Percentiles rank a stretch among this genome's conserved stretches.
Conservation (phyloP, 2,329 filamentous ascomycete genomes). For the Zymoseptoria ardabiliae region DNA sequence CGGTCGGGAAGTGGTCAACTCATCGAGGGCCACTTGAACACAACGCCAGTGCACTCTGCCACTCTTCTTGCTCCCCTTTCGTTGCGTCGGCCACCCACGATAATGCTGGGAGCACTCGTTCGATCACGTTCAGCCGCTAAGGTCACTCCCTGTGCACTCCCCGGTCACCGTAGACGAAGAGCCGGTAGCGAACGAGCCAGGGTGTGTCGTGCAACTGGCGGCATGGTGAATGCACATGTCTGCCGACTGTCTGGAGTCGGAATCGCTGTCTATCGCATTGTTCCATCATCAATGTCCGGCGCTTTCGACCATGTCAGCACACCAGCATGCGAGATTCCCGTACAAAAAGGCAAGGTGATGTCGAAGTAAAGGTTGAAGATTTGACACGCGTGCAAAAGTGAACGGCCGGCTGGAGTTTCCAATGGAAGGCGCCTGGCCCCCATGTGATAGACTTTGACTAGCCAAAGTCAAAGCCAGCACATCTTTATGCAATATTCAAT, state of each 20-base stretch:
- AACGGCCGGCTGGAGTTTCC: not conserved
- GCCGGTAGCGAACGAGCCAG: slow-evolving; percentile 18
- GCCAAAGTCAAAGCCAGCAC: not conserved
- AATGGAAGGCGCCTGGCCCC: not conserved
- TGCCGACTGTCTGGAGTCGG: not conserved
- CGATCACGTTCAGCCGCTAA: not conserved
- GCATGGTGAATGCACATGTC: not conserved
- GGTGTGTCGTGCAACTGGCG: slow-evolving; percentile 3
- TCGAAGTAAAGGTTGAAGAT: not conserved
- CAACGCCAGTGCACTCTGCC: not conserved
- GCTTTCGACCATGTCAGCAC: not conserved
- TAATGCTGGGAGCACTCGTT: not conserved
- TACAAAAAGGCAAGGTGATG: not conserved
- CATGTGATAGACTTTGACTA: not conserved
- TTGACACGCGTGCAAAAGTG: not conserved
- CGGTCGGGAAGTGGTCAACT: not conserved
- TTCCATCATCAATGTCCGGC: not conserved
- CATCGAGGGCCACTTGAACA: not conserved
- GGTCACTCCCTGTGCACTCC: not conserved
- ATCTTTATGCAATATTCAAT: not conserved
- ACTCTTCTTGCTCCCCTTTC: not conserved
- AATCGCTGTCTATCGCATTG: not conserved
- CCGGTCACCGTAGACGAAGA: slow-evolving; percentile 8
- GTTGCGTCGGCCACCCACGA: not conserved
- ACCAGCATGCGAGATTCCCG: not conserved